A percentile compares a stretch with the other conserved stretches of the same genome.
phyloP scores from a whole-genome alignment of 176 grass and related monocot species.

The Triticum dicoccoides region DNA sequence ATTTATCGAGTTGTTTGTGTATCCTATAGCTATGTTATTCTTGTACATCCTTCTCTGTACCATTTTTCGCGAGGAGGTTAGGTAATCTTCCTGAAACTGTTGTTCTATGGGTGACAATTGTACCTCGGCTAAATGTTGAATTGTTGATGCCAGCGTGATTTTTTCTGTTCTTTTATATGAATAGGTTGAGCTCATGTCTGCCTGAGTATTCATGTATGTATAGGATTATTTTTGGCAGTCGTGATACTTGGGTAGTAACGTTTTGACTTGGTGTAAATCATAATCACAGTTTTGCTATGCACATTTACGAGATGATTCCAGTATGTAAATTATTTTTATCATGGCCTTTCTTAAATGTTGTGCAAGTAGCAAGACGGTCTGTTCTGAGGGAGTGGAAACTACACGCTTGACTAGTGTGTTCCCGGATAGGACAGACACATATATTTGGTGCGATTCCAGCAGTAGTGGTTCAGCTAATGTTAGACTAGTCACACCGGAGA shows the following conservation, averaged over 20 bases:
- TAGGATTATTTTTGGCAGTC: not conserved
- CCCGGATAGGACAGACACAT: no score
- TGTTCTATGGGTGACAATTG: not conserved
- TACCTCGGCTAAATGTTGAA: slow-evolving; percentile 9
- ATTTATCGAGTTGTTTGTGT: slow-evolving; percentile 14
- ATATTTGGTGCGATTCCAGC: no score
- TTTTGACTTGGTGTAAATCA: not conserved
- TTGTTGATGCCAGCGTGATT: not conserved
- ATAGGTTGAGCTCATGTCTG: not conserved
- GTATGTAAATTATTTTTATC: not conserved
- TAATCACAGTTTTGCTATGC: not conserved
- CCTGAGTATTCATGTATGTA: not conserved
- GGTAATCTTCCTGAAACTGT: not conserved
- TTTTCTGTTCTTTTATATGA: no score
- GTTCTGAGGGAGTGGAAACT: no score
- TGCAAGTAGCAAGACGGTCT: not conserved
- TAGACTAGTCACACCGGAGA: no score
- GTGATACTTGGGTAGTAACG: not conserved
- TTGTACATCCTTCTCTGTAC: slow-evolving; percentile 29
- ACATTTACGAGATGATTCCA: not conserved
- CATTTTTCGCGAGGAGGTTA: not conserved
- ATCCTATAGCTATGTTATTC: slow-evolving; percentile 23
- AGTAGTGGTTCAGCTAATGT: no score
- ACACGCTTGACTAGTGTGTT: no score
- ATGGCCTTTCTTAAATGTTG: not conserved